Conservation (phyloP, 2,329 filamentous ascomycete species). For the Hymenoscyphus albidus region DNA sequence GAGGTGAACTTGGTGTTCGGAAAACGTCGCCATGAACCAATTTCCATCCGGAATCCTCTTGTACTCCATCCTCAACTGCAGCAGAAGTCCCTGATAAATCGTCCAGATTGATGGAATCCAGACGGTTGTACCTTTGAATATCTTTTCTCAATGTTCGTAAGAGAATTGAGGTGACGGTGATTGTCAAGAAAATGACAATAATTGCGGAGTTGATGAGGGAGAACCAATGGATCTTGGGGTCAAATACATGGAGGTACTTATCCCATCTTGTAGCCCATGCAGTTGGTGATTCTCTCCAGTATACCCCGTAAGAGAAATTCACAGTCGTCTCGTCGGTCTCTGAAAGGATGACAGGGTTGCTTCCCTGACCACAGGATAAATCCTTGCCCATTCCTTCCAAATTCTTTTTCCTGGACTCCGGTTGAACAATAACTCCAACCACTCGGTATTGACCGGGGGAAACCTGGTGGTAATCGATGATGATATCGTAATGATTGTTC, state of each 20-base stretch:
- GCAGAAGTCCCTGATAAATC: slow-evolving; percentile 77
- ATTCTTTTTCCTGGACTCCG: slow-evolving; percentile 54
- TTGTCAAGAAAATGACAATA: slow-evolving; percentile 85
- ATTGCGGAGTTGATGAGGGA: slow-evolving; percentile 94
- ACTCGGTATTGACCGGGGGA: slow-evolving; percentile 71
- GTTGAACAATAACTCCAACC: slow-evolving; percentile 86
- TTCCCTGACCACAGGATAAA: slow-evolving; percentile 55
- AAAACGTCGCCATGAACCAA: slow-evolving; percentile 97
- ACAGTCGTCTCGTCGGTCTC: slow-evolving; percentile 63
- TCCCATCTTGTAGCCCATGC: slow-evolving; percentile 98
- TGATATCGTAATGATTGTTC: slow-evolving; percentile 95
- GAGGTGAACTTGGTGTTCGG: slow-evolving; percentile 75
- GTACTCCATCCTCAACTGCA: slow-evolving; percentile 82
- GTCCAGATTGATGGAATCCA: slow-evolving; percentile 87
- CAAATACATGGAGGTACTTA: slow-evolving; percentile 95
- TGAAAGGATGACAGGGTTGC: slow-evolving; percentile 58
- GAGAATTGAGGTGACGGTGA: slow-evolving; percentile 90
- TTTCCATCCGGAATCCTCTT: slow-evolving; percentile 98
- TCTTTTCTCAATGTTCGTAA: slow-evolving; percentile 87
- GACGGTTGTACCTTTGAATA: slow-evolving; percentile 91
- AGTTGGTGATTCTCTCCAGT: slow-evolving; percentile 79
- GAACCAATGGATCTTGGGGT: slow-evolving; percentile 99
- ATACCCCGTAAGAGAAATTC: slow-evolving; percentile 87
- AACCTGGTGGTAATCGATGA: slow-evolving; percentile 87
- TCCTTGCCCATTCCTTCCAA: slow-evolving; percentile 46